Evolutionary conservation across 371 early-diverging fungal species (phyloP), one percentile per base, ranked within the genome.

Genomic region (Thermomucor indicae-seudaticae): DNA sequence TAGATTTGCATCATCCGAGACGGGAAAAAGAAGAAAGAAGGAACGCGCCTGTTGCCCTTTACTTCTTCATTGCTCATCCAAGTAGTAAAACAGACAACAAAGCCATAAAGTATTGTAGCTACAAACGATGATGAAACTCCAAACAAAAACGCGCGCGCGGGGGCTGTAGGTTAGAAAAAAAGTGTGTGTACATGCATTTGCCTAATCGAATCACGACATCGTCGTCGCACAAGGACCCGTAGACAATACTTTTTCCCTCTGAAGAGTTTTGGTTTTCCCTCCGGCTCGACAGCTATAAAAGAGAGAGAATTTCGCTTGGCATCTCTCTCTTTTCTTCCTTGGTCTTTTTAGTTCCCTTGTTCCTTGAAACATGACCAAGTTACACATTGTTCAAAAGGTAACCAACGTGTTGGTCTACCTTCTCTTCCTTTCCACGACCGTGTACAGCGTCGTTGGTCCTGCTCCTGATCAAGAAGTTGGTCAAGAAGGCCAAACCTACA

Each of bases 391-490:
- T 54, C 79, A 76, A 50, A 83, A 81, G 71, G 66, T 80, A 47
- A 65, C 72, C 54, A 88, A 88, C 71, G 78, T 85, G 31, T 31
- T 86, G 27, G 86, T 82, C 44, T 88, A 84, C 59, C 64, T 86
- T 45, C 76, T 81, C 58, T 75, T 88, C 61, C 60, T 85, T 14
- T 74, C 80, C 31, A 74, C 80, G 17, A 83, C 81, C 41, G 55
- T 88, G 25, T 84, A 84, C 60, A 61, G 64, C 12, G 67, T 82
- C 28, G 71, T 77, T 43, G 82, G 79, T 6, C 75, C 78, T 46
- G 57, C 73, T 47, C 64, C 69, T 35, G 45, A 48, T 47, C 60
- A 63, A 12, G 62, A 43, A 6, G 48, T 38, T 22, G 47, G 41
- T 20, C 43, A 29, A n/a, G 64, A 62, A n/a, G 67, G 72, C n/a